Conservation (phyloP, 164 flowering plant genomes). For the Sedum album region DNA sequence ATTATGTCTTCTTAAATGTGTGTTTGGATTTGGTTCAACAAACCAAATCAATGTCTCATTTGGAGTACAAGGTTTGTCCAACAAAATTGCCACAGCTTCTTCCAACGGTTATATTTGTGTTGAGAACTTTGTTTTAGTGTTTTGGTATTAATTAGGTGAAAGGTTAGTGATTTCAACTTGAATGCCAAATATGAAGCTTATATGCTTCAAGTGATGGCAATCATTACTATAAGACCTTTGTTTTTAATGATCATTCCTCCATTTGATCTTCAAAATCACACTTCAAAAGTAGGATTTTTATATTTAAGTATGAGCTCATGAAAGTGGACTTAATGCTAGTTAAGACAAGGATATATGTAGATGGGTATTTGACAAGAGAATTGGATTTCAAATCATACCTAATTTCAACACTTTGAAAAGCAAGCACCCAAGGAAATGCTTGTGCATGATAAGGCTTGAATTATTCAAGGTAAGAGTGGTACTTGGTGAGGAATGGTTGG, state of each 20-base stretch:
- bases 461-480: background rate
- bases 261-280: constrained; percentile 5
- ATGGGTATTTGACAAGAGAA: background rate
- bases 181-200: background rate
- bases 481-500: constrained; percentile 6
- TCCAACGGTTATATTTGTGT: constrained; percentile 4
- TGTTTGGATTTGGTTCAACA: constrained; percentile 7
- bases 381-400: constrained; percentile 2
- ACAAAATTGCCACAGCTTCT: background rate
- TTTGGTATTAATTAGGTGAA: background rate
- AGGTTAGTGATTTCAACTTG: background rate
- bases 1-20: background rate
- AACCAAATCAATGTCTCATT: constrained; percentile 4
- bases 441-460: background rate
- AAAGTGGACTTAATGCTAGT: background rate
- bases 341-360: background rate
- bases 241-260: background rate
- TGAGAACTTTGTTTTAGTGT: background rate
- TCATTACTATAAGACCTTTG: background rate
- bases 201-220: background rate
- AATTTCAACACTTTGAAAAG: constrained; percentile 1
- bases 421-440: background rate
- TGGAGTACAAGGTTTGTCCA: background rate
- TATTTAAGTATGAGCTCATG: background rate
- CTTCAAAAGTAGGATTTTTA: background rate